A percentile compares a stretch with the other conserved stretches of the same genome.
These are phyloP conservation scores for Brasilioporus rufonigricans DNA, from an alignment of 768 basidiomycete species.

Conservation along the genomic window DNA sequence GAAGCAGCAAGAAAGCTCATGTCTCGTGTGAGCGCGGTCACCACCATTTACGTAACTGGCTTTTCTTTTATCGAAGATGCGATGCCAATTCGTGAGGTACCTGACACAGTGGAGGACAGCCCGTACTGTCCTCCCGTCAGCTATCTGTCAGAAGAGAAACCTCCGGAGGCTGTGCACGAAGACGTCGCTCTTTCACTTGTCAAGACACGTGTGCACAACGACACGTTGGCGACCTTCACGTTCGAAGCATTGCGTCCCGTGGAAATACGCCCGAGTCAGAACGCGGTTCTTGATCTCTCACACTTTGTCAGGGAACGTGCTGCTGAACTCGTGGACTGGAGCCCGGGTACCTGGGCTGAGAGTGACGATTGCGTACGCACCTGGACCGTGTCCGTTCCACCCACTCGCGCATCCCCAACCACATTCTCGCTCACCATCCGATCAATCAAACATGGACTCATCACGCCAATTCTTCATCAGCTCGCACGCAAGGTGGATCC, in stretches of 20 bases:
- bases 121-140: constrained; percentile 62
- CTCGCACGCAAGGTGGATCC: constrained; percentile 31
- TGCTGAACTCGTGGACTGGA: constrained; percentile 51
- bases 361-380: constrained; percentile 66
- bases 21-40: constrained; percentile 46
- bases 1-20: constrained; percentile 30
- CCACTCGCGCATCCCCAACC: constrained; percentile 8
- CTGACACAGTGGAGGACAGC: constrained; percentile 31
- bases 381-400: constrained; percentile 52
- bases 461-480: constrained; percentile 55
- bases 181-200: constrained; percentile 29
- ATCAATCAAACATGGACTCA: constrained; percentile 48
- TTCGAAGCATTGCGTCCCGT: constrained; percentile 39
- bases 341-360: constrained; percentile 38
- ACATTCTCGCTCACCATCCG: constrained; percentile 53
- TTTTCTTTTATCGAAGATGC: constrained; percentile 36
- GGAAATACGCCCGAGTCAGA: constrained; percentile 42
- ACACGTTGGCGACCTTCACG: constrained; percentile 52
- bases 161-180: constrained; percentile 26
- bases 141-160: constrained; percentile 47
- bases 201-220: constrained; percentile 19
- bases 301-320: constrained; percentile 44
- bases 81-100: constrained; percentile 48
- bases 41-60: background rate
- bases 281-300: constrained; percentile 53